Evolutionary conservation across 129 eudicot genomes (phyloP).

Genomic region (Arctium lappa): DNA sequence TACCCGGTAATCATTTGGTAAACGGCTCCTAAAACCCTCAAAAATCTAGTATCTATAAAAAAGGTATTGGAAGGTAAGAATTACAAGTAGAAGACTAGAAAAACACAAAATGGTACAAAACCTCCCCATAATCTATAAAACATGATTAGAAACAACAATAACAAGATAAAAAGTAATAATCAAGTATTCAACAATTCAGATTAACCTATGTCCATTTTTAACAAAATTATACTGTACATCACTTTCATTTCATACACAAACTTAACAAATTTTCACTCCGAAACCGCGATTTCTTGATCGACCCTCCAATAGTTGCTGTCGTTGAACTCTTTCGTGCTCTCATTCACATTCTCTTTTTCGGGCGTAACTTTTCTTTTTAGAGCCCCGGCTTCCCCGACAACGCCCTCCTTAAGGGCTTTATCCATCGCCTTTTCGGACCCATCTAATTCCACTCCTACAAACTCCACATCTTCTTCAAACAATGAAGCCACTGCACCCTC

Average conservation of each 20-base stretch:
- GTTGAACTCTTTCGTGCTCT: conserved; percentile 60
- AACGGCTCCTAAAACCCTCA: too few relatives aligned
- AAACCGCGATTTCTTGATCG: conserved; percentile 78
- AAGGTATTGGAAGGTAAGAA: background rate
- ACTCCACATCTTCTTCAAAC: conserved; percentile 84
- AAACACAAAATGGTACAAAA: background rate
- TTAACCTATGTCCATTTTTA: conserved; percentile 40
- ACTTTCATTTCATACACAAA: conserved; percentile 31
- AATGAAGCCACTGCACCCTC: conserved; percentile 47
- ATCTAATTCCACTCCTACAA: conserved; percentile 76
- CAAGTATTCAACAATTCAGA: conserved; percentile 16
- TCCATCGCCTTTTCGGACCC: conserved; percentile 89
- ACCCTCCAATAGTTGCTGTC: conserved; percentile 86
- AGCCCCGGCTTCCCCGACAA: conserved; percentile 94
- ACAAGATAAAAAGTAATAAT: background rate
- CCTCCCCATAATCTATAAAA: conserved; percentile 21
- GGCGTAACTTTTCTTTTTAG: conserved; percentile 40
- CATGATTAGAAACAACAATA: conserved; percentile 22
- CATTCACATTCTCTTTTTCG: conserved; percentile 53
- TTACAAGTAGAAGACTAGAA: background rate
- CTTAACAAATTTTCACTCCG: conserved; percentile 35
- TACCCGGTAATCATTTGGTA: too few relatives aligned
- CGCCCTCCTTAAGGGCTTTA: conserved; percentile 81
- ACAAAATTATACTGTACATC: conserved; percentile 38
- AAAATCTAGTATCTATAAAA: background rate